Percentiles rank a stretch among this genome's conserved stretches.
phyloP scores from a whole-genome alignment of 805 yeast species.

The Candida glaebosa region DNA sequence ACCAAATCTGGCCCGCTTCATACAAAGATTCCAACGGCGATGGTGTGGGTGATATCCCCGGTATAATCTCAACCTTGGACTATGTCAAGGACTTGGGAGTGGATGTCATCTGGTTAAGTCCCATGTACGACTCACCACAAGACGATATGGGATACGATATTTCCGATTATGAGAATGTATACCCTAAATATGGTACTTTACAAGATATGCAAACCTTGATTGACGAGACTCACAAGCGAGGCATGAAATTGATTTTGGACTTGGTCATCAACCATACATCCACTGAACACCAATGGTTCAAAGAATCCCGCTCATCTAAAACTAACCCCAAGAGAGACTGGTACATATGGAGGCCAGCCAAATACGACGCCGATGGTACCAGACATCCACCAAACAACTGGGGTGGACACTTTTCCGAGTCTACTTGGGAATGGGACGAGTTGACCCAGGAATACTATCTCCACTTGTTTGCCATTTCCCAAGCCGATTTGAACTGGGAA shows the following conservation, averaged over 20 bases:
- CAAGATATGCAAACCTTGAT: slow-evolving; percentile 50
- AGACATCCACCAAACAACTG: slow-evolving; percentile 58
- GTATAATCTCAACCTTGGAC: slow-evolving; percentile 49
- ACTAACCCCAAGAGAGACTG: slow-evolving; percentile 57
- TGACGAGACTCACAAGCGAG: slow-evolving; percentile 44
- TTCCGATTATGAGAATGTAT: slow-evolving; percentile 48
- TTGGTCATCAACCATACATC: slow-evolving; percentile 60
- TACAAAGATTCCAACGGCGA: slow-evolving; percentile 57
- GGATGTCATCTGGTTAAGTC: slow-evolving; percentile 55
- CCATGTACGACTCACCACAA: slow-evolving; percentile 57
- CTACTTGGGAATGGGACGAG: slow-evolving; percentile 58
- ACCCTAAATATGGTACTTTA: slow-evolving; percentile 52
- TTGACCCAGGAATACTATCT: slow-evolving; percentile 52
- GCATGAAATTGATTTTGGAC: slow-evolving; percentile 51
- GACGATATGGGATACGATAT: slow-evolving; percentile 65
- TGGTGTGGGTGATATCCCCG: slow-evolving; percentile 57
- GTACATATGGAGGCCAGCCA: slow-evolving; percentile 56
- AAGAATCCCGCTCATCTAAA: slow-evolving; percentile 51
- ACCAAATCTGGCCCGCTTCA: slow-evolving; percentile 62
- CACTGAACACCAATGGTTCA: slow-evolving; percentile 54
- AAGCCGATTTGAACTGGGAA: slow-evolving; percentile 65
- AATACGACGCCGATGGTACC: slow-evolving; percentile 44
- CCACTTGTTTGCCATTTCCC: slow-evolving; percentile 48
- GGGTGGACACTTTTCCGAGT: slow-evolving; percentile 49
- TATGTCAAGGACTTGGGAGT: slow-evolving; percentile 48